These are phyloP conservation scores for Erysiphe pulchra DNA, from an alignment of 2,329 filamentous ascomycete species.

Conservation along the genomic window DNA sequence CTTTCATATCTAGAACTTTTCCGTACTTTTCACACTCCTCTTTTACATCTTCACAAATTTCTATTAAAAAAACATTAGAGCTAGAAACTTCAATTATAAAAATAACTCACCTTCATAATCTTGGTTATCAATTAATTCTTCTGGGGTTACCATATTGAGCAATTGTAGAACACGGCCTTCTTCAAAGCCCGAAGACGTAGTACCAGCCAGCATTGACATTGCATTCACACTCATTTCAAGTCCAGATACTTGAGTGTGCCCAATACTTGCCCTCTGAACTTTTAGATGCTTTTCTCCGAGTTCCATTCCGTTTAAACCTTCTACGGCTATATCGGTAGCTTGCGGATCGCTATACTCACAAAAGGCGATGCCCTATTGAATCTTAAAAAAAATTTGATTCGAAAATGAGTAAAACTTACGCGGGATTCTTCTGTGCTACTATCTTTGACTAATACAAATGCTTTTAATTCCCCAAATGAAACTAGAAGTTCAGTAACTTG, in stretches of 20 bases:
- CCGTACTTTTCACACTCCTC: constrained; percentile 91
- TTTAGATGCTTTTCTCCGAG: constrained; percentile 68
- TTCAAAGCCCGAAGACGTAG: constrained; percentile 53
- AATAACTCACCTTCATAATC: constrained; percentile 62
- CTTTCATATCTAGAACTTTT: constrained; percentile 63
- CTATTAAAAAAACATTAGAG: constrained; percentile 20
- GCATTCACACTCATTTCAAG: constrained; percentile 92
- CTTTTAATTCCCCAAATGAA: constrained; percentile 79
- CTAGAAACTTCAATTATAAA: not conserved
- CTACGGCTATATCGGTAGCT: constrained; percentile 62
- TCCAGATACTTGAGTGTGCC: constrained; percentile 73
- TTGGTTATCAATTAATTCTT: constrained; percentile 79
- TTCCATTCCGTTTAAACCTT: constrained; percentile 81
- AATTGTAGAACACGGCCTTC: constrained; percentile 69
- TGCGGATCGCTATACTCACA: constrained; percentile 68
- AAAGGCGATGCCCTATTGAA: constrained; percentile 64
- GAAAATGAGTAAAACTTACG: constrained; percentile 24
- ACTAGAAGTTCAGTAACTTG: constrained; percentile 76
- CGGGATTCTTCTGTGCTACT: constrained; percentile 61
- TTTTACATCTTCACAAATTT: constrained; percentile 84
- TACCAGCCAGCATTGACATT: constrained; percentile 92
- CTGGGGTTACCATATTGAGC: constrained; percentile 93
- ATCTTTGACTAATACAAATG: constrained; percentile 78
- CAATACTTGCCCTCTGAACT: constrained; percentile 73
- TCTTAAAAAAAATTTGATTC: not conserved